Percentiles rank a stretch among this genome's conserved stretches.
These are phyloP conservation scores for Fusarium tanahbumbuense DNA, from an alignment of 2,329 filamentous ascomycete species.

Conservation along the genomic window DNA sequence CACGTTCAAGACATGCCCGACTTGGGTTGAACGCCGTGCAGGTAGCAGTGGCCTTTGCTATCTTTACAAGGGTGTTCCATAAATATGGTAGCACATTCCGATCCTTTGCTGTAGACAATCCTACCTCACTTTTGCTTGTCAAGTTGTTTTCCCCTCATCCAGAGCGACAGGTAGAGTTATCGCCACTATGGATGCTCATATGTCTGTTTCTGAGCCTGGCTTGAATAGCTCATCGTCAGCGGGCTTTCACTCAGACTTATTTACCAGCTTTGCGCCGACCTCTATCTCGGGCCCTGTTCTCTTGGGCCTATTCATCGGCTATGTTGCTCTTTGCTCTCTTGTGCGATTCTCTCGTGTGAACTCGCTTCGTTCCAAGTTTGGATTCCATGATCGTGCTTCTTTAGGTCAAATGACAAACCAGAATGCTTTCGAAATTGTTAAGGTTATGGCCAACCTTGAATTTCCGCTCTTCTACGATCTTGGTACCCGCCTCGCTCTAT, in stretches of 20 bases:
- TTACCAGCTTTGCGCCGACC: constrained; percentile 2
- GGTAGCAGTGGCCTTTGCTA: neutral
- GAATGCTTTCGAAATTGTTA: constrained; percentile 59
- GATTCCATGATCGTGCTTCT: constrained; percentile 52
- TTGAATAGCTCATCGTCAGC: constrained; percentile 21
- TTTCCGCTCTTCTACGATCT: constrained; percentile 55
- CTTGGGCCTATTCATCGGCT: constrained; percentile 45
- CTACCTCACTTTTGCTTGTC: neutral
- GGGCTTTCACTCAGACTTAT: neutral
- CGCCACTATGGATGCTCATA: constrained; percentile 21
- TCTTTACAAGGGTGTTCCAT: constrained; percentile 24
- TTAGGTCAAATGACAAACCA: constrained; percentile 55
- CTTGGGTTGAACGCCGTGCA: constrained; percentile 9
- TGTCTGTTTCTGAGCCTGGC: constrained; percentile 3
- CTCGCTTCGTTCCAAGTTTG: constrained; percentile 46
- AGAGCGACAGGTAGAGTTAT: neutral
- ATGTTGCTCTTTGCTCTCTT: constrained; percentile 50
- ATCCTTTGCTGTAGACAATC: neutral
- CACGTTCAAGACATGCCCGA: constrained; percentile 15
- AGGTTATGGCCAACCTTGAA: constrained; percentile 49
- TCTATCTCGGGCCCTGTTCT: constrained; percentile 32
- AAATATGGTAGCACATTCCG: constrained; percentile 16
- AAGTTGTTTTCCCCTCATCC: neutral
- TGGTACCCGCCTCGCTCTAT: constrained; percentile 54
- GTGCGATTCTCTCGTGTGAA: constrained; percentile 53